Evolutionary conservation across 345 rosid genomes (phyloP), one percentile per base, ranked within the genome.

Genomic region (Dimocarpus longan): DNA sequence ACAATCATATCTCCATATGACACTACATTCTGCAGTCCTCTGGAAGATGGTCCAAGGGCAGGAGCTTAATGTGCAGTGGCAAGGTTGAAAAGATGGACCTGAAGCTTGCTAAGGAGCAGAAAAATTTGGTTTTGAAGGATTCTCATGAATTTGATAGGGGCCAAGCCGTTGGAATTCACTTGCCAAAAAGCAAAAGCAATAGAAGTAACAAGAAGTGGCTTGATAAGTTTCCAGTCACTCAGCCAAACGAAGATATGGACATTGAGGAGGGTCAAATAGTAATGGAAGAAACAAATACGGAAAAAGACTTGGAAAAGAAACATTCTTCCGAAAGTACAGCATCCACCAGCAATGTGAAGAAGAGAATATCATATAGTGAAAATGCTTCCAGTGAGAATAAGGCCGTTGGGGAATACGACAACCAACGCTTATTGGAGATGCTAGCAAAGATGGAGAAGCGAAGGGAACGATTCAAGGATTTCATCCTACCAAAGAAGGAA

Each of bases 381-480:
- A 73, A 74, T 80, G 75, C 59, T 82, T 68, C 81, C 37, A 26
- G 16, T 78, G 42, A 43, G 70, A 76, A 44, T 63, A 68, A 79
- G 39, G 46, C 24, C 67, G 56, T 37, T 5, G 44, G 54, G 48
- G 84, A 64, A 74, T 81, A 82, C 68, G 89, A 87, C 46, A 78
- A 85, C 1, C 79, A 85, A 16, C 76, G 75, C 50, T 82, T 90
- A 64, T 79, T 69, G 71, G 91, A 84, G 56, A 84, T 88, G 10
- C 19, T 92, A 40, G 93, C 89, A 46, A 90, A 87, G 85, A 89
- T 93, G 91, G 91, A 89, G 81, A 91, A 83, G 82, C 82, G 92
- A 65, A 85, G 89, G 80, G 88, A 87, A 84, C 86, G 94, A 64
- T 93, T 93, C 79, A 87, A 88, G 80, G 86, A 84, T 67, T 72